phyloP scores from a whole-genome alignment of 2,329 filamentous ascomycete genomes.

The Chaetomium strumarium region DNA sequence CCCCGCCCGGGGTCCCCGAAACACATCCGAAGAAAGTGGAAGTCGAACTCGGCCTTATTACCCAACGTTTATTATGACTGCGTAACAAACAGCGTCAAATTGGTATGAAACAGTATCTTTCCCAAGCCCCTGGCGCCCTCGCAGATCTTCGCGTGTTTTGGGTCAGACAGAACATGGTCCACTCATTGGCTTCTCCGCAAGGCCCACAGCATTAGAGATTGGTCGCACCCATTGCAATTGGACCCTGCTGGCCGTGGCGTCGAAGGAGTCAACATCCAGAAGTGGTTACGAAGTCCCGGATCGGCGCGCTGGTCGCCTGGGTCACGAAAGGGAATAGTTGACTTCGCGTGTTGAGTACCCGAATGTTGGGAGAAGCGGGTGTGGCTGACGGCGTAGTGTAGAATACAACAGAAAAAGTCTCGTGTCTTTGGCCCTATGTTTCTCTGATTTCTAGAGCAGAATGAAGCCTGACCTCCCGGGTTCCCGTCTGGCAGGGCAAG shows the following conservation, averaged over 20 bases:
- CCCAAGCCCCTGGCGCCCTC: neutral
- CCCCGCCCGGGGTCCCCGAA: neutral
- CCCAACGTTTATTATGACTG: too few relatives aligned
- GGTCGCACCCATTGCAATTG: neutral
- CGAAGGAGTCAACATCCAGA: too few relatives aligned
- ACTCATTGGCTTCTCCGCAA: neutral
- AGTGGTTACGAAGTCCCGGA: too few relatives aligned
- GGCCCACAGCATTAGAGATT: neutral
- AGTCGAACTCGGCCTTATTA: neutral
- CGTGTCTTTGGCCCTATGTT: too few relatives aligned
- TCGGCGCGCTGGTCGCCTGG: too few relatives aligned
- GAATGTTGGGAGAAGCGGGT: too few relatives aligned
- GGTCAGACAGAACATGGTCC: neutral
- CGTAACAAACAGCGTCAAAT: neutral
- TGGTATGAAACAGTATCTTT: neutral
- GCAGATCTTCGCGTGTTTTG: slow-evolving; percentile 2
- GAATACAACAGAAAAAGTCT: too few relatives aligned
- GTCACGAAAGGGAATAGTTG: too few relatives aligned
- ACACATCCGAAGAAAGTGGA: neutral
- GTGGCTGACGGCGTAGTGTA: too few relatives aligned
- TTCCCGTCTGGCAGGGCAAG: neutral
- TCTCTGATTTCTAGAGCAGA: neutral
- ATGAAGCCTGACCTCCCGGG: neutral
- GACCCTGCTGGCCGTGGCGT: too few relatives aligned
- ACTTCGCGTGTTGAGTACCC: too few relatives aligned